Conservation (phyloP, 306 rosid genomes). For the Lathyrus aphaca region DNA sequence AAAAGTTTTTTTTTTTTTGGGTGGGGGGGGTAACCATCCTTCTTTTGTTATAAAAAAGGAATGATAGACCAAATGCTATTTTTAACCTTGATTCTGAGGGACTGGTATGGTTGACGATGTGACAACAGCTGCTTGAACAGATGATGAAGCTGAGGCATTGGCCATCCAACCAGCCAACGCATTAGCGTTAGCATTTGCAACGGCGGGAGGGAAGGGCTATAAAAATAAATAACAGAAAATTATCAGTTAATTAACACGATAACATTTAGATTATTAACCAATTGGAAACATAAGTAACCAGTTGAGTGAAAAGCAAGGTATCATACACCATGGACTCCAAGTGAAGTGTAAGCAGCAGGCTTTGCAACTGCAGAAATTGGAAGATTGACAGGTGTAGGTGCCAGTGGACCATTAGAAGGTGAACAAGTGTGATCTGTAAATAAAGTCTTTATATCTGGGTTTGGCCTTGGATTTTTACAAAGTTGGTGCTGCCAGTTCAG, state of each 20-base stretch:
- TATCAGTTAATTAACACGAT: constrained; percentile 22
- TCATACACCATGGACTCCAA: constrained; percentile 78
- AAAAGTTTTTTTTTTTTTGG: no score
- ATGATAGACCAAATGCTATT: background rate
- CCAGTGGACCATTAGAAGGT: constrained; percentile 67
- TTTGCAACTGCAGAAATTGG: constrained; percentile 73
- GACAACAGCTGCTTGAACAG: constrained; percentile 90
- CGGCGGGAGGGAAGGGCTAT: constrained; percentile 75
- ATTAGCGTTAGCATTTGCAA: constrained; percentile 67
- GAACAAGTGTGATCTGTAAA: constrained; percentile 79
- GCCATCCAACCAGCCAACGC: constrained; percentile 96
- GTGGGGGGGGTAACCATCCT: background rate
- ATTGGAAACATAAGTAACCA: constrained; percentile 10
- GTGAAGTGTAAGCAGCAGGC: constrained; percentile 66
- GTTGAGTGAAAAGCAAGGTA: constrained; percentile 48
- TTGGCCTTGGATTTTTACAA: constrained; percentile 74
- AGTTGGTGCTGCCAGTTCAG: constrained; percentile 96
- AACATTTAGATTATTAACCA: constrained; percentile 10
- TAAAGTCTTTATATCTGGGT: constrained; percentile 82
- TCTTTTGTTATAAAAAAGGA: background rate
- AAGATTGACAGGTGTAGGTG: constrained; percentile 71
- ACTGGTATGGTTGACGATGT: constrained; percentile 75
- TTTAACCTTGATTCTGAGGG: constrained; percentile 82
- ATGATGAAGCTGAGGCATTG: constrained; percentile 81
- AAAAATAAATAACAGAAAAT: constrained; percentile 30